phyloP scores from a whole-genome alignment of 225 moss, liverwort and hornwort genomes.

The Neckera pumila region DNA sequence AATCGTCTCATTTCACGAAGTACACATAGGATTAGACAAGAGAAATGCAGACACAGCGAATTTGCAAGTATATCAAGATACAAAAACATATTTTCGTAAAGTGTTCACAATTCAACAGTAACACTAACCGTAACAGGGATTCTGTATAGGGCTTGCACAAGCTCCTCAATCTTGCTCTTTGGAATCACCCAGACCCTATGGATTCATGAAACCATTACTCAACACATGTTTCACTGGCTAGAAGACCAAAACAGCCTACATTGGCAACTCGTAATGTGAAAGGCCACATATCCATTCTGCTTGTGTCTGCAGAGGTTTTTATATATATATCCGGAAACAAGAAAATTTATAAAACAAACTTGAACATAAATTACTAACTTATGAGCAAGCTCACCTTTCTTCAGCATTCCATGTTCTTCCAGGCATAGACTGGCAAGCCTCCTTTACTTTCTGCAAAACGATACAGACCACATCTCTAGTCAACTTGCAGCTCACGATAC shows the following conservation, averaged over 20 bases:
- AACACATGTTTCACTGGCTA: background rate
- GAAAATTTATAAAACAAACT: background rate
- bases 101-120: background rate
- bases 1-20: background rate
- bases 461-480: background rate
- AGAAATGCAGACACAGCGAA: background rate
- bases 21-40: background rate
- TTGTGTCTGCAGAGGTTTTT: background rate
- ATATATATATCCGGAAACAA: background rate
- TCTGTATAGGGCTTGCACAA: conserved; percentile 37
- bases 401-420: conserved; percentile 48
- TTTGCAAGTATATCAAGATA: background rate
- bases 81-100: background rate
- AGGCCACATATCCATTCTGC: background rate
- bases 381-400: conserved; percentile 27
- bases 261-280: background rate
- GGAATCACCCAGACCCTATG: conserved; percentile 55
- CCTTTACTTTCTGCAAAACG: conserved; percentile 51
- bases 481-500: background rate
- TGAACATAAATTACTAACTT: background rate
- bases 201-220: background rate
- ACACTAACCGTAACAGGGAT: conserved; percentile 41
- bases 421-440: conserved; percentile 50
- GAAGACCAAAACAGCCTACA: background rate
- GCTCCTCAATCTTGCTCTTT: conserved; percentile 44